Percentiles rank a stretch among this genome's conserved stretches.
Evolutionary conservation across 2,329 filamentous ascomycete species (phyloP).

Genomic region (Pseudogymnoascus sp.): DNA sequence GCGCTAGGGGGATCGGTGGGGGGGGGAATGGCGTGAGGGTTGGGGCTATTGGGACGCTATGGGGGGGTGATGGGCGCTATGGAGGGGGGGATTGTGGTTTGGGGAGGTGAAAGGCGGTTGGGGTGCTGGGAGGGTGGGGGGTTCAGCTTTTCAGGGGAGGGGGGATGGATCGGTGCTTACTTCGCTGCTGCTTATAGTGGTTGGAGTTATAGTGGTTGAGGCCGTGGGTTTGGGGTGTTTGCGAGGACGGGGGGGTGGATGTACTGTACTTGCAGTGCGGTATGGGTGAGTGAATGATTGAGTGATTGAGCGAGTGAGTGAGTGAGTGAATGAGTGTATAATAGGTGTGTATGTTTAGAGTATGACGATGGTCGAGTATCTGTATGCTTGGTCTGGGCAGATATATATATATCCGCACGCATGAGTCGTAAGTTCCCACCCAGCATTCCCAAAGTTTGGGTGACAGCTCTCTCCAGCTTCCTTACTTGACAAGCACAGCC

Average conservation of each 20-base stretch:
- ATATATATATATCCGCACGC: not conserved
- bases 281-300: not conserved
- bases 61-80: too few relatives aligned
- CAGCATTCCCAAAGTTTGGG: not conserved
- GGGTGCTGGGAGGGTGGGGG: not conserved
- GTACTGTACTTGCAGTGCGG: not conserved
- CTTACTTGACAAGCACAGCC: not conserved
- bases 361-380: not conserved
- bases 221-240: not conserved
- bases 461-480: not conserved
- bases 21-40: not conserved
- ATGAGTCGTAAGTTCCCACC: not conserved
- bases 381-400: not conserved
- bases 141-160: not conserved
- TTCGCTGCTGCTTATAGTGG: too few relatives aligned
- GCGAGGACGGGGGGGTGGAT: not conserved
- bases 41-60: not conserved
- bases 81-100: too few relatives aligned
- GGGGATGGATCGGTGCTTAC: too few relatives aligned
- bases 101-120: not conserved
- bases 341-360: too few relatives aligned
- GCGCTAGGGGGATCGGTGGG: too few relatives aligned
- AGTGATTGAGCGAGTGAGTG: not conserved
- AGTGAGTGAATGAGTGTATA: too few relatives aligned
- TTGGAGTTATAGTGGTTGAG: not conserved